Conservation (phyloP, 768 basidiomycete species). For the Omphalotus guepiniiformis region DNA sequence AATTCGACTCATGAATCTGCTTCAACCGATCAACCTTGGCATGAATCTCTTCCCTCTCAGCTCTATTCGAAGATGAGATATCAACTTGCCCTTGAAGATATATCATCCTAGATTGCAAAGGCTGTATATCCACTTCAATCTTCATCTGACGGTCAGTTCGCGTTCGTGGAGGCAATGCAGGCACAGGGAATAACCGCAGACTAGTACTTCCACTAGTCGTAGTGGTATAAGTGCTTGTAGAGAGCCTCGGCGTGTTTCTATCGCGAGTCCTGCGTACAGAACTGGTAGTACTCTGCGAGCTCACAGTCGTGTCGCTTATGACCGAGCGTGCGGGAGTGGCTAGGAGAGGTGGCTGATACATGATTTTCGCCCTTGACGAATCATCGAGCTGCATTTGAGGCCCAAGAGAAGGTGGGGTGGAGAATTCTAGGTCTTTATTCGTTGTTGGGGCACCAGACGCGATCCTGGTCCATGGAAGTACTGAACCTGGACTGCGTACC, state of each 20-base stretch:
- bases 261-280: conserved; percentile 1
- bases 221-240: not conserved
- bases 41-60: conserved; percentile 3
- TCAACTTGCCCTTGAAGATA: not conserved
- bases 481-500: not conserved
- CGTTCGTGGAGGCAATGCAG: conserved; percentile 3
- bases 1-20: conserved; percentile 1
- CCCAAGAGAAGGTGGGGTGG: not conserved
- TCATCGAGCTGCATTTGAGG: not conserved
- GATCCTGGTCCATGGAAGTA: not conserved
- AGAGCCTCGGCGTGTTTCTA: not conserved
- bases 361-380: not conserved
- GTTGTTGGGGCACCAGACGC: not conserved
- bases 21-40: conserved; percentile 4
- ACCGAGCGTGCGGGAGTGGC: not conserved
- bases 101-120: conserved; percentile 4
- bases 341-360: not conserved
- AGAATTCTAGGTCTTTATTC: not conserved
- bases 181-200: not conserved
- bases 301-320: not conserved
- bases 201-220: not conserved
- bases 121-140: conserved; percentile 6
- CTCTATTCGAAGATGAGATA: not conserved
- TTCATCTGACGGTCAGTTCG: conserved; percentile 5
- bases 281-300: not conserved